Base-by-base conservation (phyloP, 192 early-diverging fungal genomes). In the Coemansia sp. region DNA sequence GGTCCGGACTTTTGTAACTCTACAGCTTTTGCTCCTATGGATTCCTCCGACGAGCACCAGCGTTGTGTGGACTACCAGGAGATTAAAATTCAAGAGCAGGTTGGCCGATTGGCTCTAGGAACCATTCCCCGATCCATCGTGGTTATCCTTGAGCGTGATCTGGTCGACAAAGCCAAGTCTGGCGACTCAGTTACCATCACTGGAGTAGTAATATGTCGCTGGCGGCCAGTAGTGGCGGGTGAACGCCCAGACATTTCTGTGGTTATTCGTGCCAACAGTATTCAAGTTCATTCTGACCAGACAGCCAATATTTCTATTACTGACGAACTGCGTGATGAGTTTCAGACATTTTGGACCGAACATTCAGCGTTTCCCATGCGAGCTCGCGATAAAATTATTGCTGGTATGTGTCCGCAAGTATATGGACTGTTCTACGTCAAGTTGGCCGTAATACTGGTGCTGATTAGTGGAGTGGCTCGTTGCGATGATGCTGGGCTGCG, bases 201-300 rank as follows among this genome's bases (percentile, higher is more conserved):
- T 4, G 96, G 94, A 47, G 77, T 70, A 0, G 70, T 88, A 14
- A 83, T 86, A 13, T 49, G 83, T 0, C 64, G 88, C 37, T 90
- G 82, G 82, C 80, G 77, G 39, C 49, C 67, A 36, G 49, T 63
- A n/a, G 51, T 57, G 8, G 58, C 37, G 0, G 76, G 81, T 15
- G 78, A 86, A 15, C 78, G 88, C 2, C 81, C 73, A 19, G 87
- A 90, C 13, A 96, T 99, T 72, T 84, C 87, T 10, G 97, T 94
- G 15, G 83, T 99, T 23, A 90, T 99, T 64, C 94, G 97, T 75
- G 94, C 96, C 55, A 99, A 99, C 76, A 86, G 94, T 66, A 88
- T 97, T 38, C 81, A 81, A 39, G 92, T 92, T 60, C 91, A 89
- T 50, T 88, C 90, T 50, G 94, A 99, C 59, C 74, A 87, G 48